Conservation (phyloP, 1,284 basidiomycete genomes). For the Inonotus obliquus region DNA sequence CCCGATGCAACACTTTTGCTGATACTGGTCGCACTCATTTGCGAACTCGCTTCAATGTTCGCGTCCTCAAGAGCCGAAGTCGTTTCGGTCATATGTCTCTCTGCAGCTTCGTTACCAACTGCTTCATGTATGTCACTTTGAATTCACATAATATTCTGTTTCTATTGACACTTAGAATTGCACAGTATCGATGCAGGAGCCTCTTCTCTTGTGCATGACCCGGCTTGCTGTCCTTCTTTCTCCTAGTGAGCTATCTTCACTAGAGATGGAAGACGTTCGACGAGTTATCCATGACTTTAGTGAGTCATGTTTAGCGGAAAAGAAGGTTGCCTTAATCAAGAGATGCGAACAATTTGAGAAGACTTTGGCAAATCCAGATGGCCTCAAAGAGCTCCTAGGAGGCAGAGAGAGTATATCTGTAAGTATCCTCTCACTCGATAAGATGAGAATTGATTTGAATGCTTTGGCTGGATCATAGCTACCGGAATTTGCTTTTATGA, state of each 20-base stretch:
- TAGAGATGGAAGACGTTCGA: neutral
- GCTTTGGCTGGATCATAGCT: neutral
- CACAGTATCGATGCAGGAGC: conserved; percentile 64
- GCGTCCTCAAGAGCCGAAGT: neutral
- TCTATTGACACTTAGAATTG: neutral
- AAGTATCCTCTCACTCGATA: neutral
- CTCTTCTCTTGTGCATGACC: conserved; percentile 62
- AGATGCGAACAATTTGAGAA: conserved; percentile 61
- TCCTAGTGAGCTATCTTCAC: neutral
- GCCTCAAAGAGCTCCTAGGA: conserved; percentile 36
- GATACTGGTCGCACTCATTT: conserved; percentile 5
- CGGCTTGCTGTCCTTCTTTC: conserved; percentile 49
- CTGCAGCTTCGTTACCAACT: neutral
- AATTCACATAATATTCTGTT: neutral
- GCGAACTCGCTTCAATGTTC: conserved; percentile 9
- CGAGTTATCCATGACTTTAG: neutral
- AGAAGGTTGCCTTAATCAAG: conserved; percentile 32
- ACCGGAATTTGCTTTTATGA: conserved; percentile 12
- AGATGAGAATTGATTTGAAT: neutral
- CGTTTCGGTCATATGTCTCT: neutral
- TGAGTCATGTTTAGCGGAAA: neutral
- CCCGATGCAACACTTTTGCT: conserved; percentile 12
- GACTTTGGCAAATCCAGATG: conserved; percentile 31
- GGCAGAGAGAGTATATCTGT: neutral
- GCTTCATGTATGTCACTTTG: neutral